These are phyloP conservation scores for Penicillium crustosum DNA, from an alignment of 2,329 filamentous ascomycete species.

Conservation along the genomic window DNA sequence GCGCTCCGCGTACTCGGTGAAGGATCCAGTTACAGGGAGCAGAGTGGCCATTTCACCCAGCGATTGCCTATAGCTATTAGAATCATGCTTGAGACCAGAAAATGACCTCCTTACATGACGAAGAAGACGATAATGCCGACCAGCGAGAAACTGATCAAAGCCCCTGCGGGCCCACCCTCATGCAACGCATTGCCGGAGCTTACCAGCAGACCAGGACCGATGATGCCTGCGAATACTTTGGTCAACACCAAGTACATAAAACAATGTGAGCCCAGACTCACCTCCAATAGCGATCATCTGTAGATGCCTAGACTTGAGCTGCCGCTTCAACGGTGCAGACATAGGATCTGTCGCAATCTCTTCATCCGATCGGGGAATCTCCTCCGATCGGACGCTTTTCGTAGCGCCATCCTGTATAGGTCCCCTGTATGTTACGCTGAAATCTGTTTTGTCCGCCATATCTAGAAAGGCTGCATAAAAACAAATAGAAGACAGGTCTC, in stretches of 20 bases:
- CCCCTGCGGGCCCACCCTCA: slow-evolving; percentile 67
- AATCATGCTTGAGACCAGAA: not conserved
- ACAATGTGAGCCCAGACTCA: slow-evolving; percentile 55
- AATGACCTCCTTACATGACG: slow-evolving; percentile 31
- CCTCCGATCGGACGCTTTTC: slow-evolving; percentile 4
- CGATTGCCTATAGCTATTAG: slow-evolving; percentile 62
- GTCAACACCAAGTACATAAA: not conserved
- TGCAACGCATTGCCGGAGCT: slow-evolving; percentile 69
- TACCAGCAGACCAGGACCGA: slow-evolving; percentile 70
- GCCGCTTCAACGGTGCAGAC: slow-evolving; percentile 40
- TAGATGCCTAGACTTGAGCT: slow-evolving; percentile 57
- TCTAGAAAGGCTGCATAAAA: not conserved
- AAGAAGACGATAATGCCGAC: slow-evolving; percentile 67
- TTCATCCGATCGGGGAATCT: slow-evolving; percentile 1
- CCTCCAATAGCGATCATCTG: slow-evolving; percentile 61
- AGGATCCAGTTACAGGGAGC: slow-evolving; percentile 69
- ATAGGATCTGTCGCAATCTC: slow-evolving; percentile 17
- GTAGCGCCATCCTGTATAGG: slow-evolving; percentile 4
- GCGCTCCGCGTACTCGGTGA: slow-evolving; percentile 67
- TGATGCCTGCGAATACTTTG: slow-evolving; percentile 45
- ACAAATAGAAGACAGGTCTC: not conserved
- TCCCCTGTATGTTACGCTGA: slow-evolving; percentile 6
- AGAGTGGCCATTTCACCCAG: slow-evolving; percentile 73
- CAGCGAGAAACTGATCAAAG: slow-evolving; percentile 71
- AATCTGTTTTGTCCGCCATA: slow-evolving; percentile 10